Base-by-base conservation (phyloP, 306 rosid genomes). In the Canavalia gladiata region DNA sequence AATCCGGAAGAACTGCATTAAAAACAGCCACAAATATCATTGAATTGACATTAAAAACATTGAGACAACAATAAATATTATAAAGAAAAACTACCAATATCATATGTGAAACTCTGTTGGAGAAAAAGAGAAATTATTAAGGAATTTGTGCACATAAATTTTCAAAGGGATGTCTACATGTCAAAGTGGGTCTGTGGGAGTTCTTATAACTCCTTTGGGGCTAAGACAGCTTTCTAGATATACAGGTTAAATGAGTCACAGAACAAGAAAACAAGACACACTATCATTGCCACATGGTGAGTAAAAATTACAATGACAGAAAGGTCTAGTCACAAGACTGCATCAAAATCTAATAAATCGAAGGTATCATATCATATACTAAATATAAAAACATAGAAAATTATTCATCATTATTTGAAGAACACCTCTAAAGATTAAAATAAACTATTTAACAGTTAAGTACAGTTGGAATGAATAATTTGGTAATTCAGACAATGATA, bases 1-100 rank as follows among this genome's bases (percentile, higher is more conserved):
- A 96, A 90, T 96, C 99, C 0, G 99, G 99, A 79, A 93, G 90
- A 86, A 96, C 99, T 96, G 97, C 97, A 90, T 8, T 62, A 68
- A 11, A 63, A 56, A 18, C 41, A 41, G 28, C 59, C 59, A 60
- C 45, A 62, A 42, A 31, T 29, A 77, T 31, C 2, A 33, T 57
- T 8, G 56, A 66, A 77, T 12, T 7, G 50, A 30, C 52, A 78
- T 72, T 10, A 13, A 13, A 67, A 55, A 80, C 73, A 70, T 37
- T 66, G 64, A 60, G 33, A 37, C n/a, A n/a, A 70, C 33, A 69
- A 33, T 5, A 30, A 55, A 46, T 52, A 62, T 11, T 29, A 3
- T 18, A 34, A 54, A 31, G 29, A 54, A 54, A 1, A 55, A n/a
- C 31, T 51, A 62, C 45, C 33, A 56, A 42, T 39, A 42, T 70